phyloP scores from a whole-genome alignment of 2,329 filamentous ascomycete species.

The Byssochlamys sp. region DNA sequence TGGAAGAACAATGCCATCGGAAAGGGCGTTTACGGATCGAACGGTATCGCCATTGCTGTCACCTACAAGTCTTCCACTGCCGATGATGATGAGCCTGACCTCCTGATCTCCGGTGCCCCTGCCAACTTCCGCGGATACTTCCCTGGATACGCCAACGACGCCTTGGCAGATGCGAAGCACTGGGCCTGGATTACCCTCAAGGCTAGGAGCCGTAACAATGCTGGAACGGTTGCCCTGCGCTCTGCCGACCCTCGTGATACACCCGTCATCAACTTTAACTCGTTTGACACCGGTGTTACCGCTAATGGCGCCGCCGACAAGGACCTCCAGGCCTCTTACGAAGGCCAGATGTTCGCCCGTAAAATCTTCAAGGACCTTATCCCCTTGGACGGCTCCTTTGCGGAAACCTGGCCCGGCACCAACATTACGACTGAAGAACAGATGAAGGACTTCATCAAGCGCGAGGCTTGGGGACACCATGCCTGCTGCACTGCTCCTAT shows the following conservation, averaged over 20 bases:
- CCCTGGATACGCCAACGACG: conserved; percentile 35
- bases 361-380: conserved; percentile 33
- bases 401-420: conserved; percentile 34
- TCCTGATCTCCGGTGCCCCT: conserved; percentile 48
- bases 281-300: conserved; percentile 36
- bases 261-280: conserved; percentile 56
- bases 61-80: conserved; percentile 26
- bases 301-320: conserved; percentile 36
- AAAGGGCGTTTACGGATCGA: conserved; percentile 39
- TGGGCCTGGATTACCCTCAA: conserved; percentile 47
- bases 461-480: conserved; percentile 50
- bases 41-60: conserved; percentile 47
- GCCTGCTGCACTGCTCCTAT: conserved; percentile 48
- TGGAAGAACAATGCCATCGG: conserved; percentile 33
- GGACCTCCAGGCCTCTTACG: conserved; percentile 44
- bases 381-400: conserved; percentile 36
- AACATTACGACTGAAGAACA: conserved; percentile 35
- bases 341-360: conserved; percentile 47
- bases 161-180: conserved; percentile 29
- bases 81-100: conserved; percentile 39
- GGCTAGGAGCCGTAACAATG: conserved; percentile 52
- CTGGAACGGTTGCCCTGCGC: conserved; percentile 52
- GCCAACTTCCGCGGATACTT: conserved; percentile 47
- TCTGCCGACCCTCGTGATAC: conserved; percentile 55
- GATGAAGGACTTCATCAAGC: conserved; percentile 40